phyloP scores from a whole-genome alignment of 257 asterid genomes.

The Coffea eugenioides region DNA sequence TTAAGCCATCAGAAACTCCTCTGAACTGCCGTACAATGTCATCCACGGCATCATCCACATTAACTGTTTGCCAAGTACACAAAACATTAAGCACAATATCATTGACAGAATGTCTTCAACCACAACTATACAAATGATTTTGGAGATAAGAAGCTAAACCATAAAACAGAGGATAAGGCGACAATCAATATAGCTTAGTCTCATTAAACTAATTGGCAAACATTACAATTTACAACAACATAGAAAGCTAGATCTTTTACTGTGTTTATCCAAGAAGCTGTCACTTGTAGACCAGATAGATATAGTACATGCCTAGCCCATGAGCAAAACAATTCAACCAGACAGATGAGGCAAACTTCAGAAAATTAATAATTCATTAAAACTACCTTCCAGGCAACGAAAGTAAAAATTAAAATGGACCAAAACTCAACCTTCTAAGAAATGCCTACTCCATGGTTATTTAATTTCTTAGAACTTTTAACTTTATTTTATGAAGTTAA shows the following conservation, averaged over 20 bases:
- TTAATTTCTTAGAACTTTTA: background rate
- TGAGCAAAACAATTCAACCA: background rate
- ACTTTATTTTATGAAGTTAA: background rate
- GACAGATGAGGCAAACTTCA: background rate
- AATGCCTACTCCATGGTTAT: background rate
- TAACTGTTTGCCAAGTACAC: slow-evolving; percentile 47
- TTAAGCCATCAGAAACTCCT: slow-evolving; percentile 91
- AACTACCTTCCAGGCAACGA: background rate
- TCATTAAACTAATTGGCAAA: background rate
- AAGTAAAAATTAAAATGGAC: background rate
- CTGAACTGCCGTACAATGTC: slow-evolving; percentile 96
- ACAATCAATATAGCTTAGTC: background rate
- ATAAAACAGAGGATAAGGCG: too few species aligned
- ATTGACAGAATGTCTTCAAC: background rate
- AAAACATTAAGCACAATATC: background rate
- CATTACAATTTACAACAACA: background rate
- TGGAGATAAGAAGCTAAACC: background rate
- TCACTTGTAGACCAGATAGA: background rate
- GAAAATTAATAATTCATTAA: background rate
- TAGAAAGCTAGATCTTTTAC: background rate
- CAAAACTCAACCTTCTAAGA: background rate
- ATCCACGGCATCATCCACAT: slow-evolving; percentile 99
- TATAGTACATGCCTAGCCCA: background rate
- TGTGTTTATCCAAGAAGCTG: background rate
- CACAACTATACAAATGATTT: background rate